Evolutionary conservation across 306 rosid genomes (phyloP).

Genomic region (Fragaria vesca): DNA sequence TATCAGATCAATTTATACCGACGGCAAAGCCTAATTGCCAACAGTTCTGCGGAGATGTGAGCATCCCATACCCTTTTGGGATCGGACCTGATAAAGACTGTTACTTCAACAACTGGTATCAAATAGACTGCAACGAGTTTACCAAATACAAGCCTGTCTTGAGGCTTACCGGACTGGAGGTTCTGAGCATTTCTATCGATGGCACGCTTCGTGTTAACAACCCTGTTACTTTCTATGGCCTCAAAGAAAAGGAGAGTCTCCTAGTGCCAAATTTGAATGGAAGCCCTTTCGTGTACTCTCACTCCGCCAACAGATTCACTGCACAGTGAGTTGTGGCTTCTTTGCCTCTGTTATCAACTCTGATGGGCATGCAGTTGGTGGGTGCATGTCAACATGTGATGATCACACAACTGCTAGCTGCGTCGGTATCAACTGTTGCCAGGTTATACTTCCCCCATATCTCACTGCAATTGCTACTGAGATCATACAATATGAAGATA

Average conservation of each 20-base stretch:
- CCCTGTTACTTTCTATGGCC: not conserved
- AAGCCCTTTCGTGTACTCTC: slow-evolving; percentile 35
- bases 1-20: not conserved
- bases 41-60: not conserved
- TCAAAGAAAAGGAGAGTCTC: too few relatives aligned
- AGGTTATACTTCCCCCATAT: not conserved
- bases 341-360: not conserved
- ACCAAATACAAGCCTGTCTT: not conserved
- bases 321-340: slow-evolving; percentile 17
- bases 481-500: not conserved
- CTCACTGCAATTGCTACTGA: not conserved
- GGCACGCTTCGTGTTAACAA: not conserved
- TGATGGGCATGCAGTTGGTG: not conserved
- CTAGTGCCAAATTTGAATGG: not conserved
- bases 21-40: not conserved
- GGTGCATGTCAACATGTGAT: slow-evolving; percentile 25
- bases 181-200: not conserved
- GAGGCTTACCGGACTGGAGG: not conserved
- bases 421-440: not conserved
- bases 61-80: slow-evolving; percentile 25
- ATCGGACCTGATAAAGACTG: not conserved
- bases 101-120: slow-evolving; percentile 14
- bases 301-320: slow-evolving; percentile 7
- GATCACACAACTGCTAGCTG: not conserved
- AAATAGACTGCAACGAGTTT: not conserved